These are phyloP conservation scores for Diutina pseudorugosa DNA, from an alignment of 1,139 yeast species.

Conservation along the genomic window DNA sequence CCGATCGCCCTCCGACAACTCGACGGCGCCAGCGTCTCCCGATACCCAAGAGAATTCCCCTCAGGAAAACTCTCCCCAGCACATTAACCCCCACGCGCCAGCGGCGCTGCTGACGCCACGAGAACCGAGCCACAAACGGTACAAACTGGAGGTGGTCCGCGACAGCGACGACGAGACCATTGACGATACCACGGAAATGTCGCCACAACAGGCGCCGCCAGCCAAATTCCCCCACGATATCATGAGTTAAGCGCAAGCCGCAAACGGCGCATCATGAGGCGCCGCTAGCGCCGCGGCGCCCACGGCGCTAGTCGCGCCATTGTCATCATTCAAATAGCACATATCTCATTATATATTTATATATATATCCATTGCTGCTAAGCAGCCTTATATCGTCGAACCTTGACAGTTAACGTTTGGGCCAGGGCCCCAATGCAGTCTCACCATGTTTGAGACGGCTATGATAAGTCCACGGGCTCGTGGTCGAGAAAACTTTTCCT, in stretches of 20 bases:
- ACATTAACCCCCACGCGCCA: background rate
- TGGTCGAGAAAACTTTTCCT: no score
- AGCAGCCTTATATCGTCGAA: no score
- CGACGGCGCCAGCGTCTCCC: background rate
- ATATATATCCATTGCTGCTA: no score
- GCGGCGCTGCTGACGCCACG: constrained; percentile 1
- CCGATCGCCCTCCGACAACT: background rate
- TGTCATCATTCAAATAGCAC: no score
- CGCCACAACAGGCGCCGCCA: constrained; percentile 3
- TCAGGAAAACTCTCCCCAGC: background rate
- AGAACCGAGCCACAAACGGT: background rate
- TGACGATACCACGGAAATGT: constrained; percentile 2
- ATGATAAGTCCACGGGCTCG: no score
- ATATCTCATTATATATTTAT: no score
- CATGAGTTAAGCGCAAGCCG: constrained; percentile 1
- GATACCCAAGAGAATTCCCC: background rate
- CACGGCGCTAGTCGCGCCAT: no score
- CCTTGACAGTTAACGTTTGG: no score
- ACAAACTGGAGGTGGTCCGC: constrained; percentile 1
- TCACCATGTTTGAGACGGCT: no score
- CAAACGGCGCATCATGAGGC: no score
- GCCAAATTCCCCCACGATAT: background rate
- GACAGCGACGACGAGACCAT: constrained; percentile 3
- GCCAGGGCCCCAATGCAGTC: no score
- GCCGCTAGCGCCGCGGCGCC: no score